Evolutionary conservation across 768 basidiomycete species (phyloP), one percentile per base, ranked within the genome.

Genomic region (Paxillus rubicundulus): DNA sequence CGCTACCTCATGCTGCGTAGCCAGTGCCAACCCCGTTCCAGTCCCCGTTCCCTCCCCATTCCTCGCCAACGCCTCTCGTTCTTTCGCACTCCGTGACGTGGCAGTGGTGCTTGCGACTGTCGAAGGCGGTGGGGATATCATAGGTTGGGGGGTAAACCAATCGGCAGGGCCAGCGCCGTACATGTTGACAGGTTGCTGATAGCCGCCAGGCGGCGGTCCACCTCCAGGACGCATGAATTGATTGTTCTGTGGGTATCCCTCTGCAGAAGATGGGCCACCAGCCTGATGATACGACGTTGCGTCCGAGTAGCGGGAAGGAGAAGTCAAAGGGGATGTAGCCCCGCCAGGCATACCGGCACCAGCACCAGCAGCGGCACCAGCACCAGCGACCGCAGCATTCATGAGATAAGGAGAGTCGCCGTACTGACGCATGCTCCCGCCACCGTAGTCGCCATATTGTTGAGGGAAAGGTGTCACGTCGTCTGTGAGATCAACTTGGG

Each of bases 401-500:
- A 52, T 13, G 7, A 44, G 2, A 39, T 57, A 65, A 0, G 60
- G 44, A 0, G 65, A 32, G 0, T 58, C 56, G 1, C 53, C 58
- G 4, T 57, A 57, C 36, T 68, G 66, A 1, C 58, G 66, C 67
- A 68, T 68, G 45, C 58, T 56, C 2, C 13, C 54, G 1, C 38
- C 24, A 2, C 24, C 51, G n/a, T 52, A 53, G 17, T 55, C 49
- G 20, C 47, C 6, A 21, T 50, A 56, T 0, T 50, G 2, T 1
- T 40, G 57, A 5, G 58, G 55, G 49, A 58, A 70, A 0, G 68
- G 67, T 1, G 59, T 58, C 3, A 66, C 60, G 59, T 77, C 61
- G n/a, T 64, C 45, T 42, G 60, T 56, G 12, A 66, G 61, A 47
- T 68, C 65, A 47, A 69, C 47, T 1, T 43, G 36, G 2, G 70